These are phyloP conservation scores for Carex parvula DNA, from an alignment of 176 grass and related monocot genomes.

Conservation along the genomic window DNA sequence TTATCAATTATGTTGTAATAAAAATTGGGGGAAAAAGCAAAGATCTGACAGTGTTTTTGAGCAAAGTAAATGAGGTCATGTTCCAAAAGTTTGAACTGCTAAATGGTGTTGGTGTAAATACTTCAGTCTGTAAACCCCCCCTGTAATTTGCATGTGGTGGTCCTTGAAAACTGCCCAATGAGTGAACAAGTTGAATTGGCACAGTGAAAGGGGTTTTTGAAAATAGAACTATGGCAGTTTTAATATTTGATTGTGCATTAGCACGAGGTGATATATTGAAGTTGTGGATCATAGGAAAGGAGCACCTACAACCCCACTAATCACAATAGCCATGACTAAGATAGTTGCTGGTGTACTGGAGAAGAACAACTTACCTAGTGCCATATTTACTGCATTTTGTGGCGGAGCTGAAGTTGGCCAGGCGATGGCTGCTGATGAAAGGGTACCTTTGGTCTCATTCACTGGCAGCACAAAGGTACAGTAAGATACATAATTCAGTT, in stretches of 20 bases:
- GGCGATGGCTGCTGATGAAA: constrained; percentile 69
- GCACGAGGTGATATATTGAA: constrained; percentile 14
- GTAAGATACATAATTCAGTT: neutral
- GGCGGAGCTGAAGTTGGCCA: constrained; percentile 84
- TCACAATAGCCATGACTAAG: constrained; percentile 94
- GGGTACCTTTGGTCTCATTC: constrained; percentile 92
- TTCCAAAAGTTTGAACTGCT: neutral
- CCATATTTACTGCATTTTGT: constrained; percentile 95
- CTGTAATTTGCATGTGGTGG: neutral
- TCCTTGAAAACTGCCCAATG: neutral
- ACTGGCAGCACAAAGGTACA: constrained; percentile 93
- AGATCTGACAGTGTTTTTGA: neutral
- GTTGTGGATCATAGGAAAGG: constrained; percentile 65
- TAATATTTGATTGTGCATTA: neutral
- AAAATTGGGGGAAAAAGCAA: neutral
- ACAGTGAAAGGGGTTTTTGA: neutral
- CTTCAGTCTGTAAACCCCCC: neutral
- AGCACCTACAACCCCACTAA: constrained; percentile 91
- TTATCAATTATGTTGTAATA: neutral
- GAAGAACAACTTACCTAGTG: constrained; percentile 84
- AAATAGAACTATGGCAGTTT: neutral
- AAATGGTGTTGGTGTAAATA: neutral
- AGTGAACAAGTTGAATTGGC: neutral
- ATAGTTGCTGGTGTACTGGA: constrained; percentile 84
- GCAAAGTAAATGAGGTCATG: neutral